phyloP scores from a whole-genome alignment of 768 basidiomycete genomes.

The Kwoniella europaea region DNA sequence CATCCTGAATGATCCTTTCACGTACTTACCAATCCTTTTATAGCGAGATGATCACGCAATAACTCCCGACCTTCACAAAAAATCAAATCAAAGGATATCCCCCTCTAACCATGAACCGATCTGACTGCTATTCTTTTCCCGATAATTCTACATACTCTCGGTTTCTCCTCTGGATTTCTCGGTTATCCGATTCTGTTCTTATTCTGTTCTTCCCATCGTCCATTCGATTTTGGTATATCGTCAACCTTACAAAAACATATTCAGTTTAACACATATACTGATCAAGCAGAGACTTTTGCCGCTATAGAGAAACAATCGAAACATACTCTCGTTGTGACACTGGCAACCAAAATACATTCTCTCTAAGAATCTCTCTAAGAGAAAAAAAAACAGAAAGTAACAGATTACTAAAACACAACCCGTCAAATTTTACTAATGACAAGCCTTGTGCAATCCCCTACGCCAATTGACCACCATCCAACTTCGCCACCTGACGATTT shows the following conservation, averaged over 20 bases:
- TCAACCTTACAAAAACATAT: no score
- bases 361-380: no score
- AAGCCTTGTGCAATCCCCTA: neutral
- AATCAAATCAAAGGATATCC: neutral
- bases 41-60: slow-evolving; percentile 1
- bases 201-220: neutral
- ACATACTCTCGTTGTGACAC: neutral
- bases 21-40: neutral
- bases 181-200: neutral
- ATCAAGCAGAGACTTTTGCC: neutral
- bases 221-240: neutral
- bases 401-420: neutral
- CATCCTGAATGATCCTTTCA: neutral
- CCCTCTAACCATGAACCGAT: neutral
- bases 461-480: neutral
- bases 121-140: neutral
- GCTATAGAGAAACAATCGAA: neutral
- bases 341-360: neutral
- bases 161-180: neutral
- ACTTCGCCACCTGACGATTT: neutral
- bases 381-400: neutral
- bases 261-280: neutral
- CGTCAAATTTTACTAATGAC: neutral
- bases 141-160: neutral
- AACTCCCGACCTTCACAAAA: neutral